These are phyloP conservation scores for Ogataea haglerorum DNA, from an alignment of 805 yeast species.

Conservation along the genomic window DNA sequence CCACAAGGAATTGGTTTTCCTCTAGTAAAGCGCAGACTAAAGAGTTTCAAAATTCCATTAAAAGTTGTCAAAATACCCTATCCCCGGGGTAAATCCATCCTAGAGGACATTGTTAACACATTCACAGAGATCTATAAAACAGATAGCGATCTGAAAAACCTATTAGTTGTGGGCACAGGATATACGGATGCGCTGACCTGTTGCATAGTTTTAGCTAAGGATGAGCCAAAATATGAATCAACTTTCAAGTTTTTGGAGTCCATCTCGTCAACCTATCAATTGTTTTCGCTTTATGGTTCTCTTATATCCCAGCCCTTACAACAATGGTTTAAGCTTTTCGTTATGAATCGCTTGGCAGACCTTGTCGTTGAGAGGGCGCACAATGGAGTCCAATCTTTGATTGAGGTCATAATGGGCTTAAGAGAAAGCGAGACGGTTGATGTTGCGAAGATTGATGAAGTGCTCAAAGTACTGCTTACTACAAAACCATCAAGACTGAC, in stretches of 20 bases:
- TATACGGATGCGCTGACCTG: conserved; percentile 56
- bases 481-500: conserved; percentile 55
- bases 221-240: background rate
- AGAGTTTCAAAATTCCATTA: conserved; percentile 37
- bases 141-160: conserved; percentile 48
- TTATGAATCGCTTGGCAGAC: conserved; percentile 48
- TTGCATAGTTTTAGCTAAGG: conserved; percentile 37
- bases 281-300: conserved; percentile 58
- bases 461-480: conserved; percentile 57
- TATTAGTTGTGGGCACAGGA: conserved; percentile 64
- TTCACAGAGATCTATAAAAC: conserved; percentile 36
- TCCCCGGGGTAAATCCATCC: conserved; percentile 16
- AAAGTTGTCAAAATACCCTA: conserved; percentile 23
- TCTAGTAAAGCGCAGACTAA: conserved; percentile 53
- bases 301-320: conserved; percentile 50
- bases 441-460: conserved; percentile 61
- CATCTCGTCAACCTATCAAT: conserved; percentile 61
- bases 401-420: conserved; percentile 75
- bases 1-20: conserved; percentile 61
- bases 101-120: conserved; percentile 27
- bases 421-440: conserved; percentile 70
- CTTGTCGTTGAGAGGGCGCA: conserved; percentile 51
- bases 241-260: conserved; percentile 34
- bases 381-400: conserved; percentile 63
- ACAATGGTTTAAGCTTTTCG: conserved; percentile 41